These are phyloP conservation scores for Phlebopus sp. DNA, from an alignment of 1,284 basidiomycete genomes.

Conservation along the genomic window DNA sequence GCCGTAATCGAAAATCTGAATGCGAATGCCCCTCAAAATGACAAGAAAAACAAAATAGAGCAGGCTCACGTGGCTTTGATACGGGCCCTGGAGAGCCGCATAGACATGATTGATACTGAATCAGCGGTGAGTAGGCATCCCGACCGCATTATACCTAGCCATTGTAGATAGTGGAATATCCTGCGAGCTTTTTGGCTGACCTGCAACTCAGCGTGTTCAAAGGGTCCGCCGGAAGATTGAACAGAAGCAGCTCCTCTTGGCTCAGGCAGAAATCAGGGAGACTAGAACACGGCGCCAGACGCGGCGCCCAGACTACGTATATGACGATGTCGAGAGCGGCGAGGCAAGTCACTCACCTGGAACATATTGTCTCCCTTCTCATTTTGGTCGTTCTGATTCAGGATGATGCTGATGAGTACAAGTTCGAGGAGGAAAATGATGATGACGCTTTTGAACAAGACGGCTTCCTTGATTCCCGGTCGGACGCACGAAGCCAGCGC, in stretches of 20 bases:
- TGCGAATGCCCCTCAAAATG: constrained; percentile 45
- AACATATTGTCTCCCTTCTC: constrained; percentile 15
- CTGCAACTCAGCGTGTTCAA: constrained; percentile 56
- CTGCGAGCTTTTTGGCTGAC: constrained; percentile 26
- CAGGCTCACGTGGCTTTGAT: constrained; percentile 59
- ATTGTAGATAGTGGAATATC: constrained; percentile 13
- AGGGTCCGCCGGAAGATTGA: constrained; percentile 65
- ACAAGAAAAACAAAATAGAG: constrained; percentile 54
- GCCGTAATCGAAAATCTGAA: constrained; percentile 60
- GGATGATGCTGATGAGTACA: constrained; percentile 69
- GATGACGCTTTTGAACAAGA: constrained; percentile 58
- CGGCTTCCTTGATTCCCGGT: constrained; percentile 41
- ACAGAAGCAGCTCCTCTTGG: constrained; percentile 59
- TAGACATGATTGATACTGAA: constrained; percentile 66
- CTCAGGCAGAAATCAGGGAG: constrained; percentile 72
- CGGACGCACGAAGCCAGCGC: constrained; percentile 36
- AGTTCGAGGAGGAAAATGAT: constrained; percentile 59
- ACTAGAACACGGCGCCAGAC: constrained; percentile 71
- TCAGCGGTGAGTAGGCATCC: constrained; percentile 51
- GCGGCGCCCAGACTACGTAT: constrained; percentile 73
- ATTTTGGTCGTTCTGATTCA: constrained; percentile 15
- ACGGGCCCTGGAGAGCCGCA: constrained; percentile 54
- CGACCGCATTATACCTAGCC: constrained; percentile 12
- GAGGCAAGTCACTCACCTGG: constrained; percentile 45
- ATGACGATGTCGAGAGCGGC: constrained; percentile 59